Evolutionary conservation across 2,329 filamentous ascomycete genomes (phyloP), one percentile per base, ranked within the genome.

Genomic region (Cercospora zeae-maydis): DNA sequence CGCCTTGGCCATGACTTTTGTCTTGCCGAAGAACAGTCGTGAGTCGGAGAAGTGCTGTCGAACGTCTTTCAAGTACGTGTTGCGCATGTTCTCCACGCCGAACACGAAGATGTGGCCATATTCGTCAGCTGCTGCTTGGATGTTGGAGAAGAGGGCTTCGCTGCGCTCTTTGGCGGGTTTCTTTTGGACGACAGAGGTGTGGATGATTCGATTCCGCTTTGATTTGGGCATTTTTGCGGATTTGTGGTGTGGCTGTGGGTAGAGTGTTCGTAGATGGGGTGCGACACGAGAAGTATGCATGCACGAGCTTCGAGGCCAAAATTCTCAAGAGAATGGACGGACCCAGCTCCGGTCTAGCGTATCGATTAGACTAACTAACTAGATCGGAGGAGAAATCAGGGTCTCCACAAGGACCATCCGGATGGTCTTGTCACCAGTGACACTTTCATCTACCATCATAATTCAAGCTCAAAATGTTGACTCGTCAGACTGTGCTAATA

Each of bases 21-120:
- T 98, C 83, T 98, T 99, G 80, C 93, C 95, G 79, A 97, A 98
- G 86, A 98, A 98, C 76, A 99, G 82, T 72, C 93, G 86, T 82
- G 90, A 90, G 80, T 97, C 92, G 57, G 83, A 83, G 55, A 97
- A 88, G 73, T 96, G 89, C 69, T 87, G 85, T 71, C 93, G 88
- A 71, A 98, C 91, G 73, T 92, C 87, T 81, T 97, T 96, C 73
- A 98, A 82, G 78, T 96, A 93, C 71, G 88, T 96, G 82, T 99
- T 99, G 77, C 95, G 92, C 92, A 96, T 96, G 82, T 98, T 97
- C 76, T 96, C 91, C 71, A 99, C 88, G 73, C 86, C 85, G 78
- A 99, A 96, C 75, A 97, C 91, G 80, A 96, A 96, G 80, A 93
- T 90, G 83, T 93, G 87, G 78, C 92, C 86, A 83, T 93, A 96